Conservation (phyloP, 2,329 filamentous ascomycete genomes). For the Diaporthe nobilis region DNA sequence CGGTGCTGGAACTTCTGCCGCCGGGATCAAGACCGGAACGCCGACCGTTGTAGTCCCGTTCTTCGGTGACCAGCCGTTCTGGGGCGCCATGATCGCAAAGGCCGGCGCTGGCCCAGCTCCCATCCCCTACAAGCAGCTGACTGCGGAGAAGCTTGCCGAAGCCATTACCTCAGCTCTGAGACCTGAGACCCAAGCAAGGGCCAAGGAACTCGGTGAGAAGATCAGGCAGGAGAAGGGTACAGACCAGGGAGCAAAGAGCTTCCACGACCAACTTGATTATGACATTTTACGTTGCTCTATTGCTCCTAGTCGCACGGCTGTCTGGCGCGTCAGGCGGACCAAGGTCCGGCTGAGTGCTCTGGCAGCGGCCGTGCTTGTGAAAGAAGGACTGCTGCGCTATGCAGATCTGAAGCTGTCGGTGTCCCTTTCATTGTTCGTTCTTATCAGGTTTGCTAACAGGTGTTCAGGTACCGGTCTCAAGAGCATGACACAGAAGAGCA, state of each 20-base stretch:
- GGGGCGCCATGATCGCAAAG: slow-evolving; percentile 81
- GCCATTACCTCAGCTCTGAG: slow-evolving; percentile 74
- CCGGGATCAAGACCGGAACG: slow-evolving; percentile 84
- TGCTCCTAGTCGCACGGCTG: slow-evolving; percentile 76
- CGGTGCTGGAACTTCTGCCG: slow-evolving; percentile 88
- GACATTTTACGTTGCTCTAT: slow-evolving; percentile 79
- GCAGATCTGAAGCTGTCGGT: slow-evolving; percentile 80
- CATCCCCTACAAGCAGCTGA: slow-evolving; percentile 78
- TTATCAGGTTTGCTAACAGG: slow-evolving; percentile 37
- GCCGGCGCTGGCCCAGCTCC: slow-evolving; percentile 81
- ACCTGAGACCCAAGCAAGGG: slow-evolving; percentile 70
- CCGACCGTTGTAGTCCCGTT: slow-evolving; percentile 90
- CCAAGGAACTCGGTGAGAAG: slow-evolving; percentile 70
- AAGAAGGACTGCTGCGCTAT: slow-evolving; percentile 75
- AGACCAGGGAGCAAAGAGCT: slow-evolving; percentile 74
- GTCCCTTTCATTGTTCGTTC: not conserved
- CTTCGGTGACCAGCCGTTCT: slow-evolving; percentile 88
- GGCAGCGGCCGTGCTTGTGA: slow-evolving; percentile 78
- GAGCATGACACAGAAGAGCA: slow-evolving; percentile 86
- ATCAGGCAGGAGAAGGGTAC: slow-evolving; percentile 74
- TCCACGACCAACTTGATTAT: slow-evolving; percentile 78
- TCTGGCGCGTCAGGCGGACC: slow-evolving; percentile 81
- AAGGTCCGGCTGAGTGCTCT: slow-evolving; percentile 78
- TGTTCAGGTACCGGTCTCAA: slow-evolving; percentile 60
- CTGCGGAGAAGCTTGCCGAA: slow-evolving; percentile 74